phyloP scores from a whole-genome alignment of 768 basidiomycete species.

The Suillus alpinus region DNA sequence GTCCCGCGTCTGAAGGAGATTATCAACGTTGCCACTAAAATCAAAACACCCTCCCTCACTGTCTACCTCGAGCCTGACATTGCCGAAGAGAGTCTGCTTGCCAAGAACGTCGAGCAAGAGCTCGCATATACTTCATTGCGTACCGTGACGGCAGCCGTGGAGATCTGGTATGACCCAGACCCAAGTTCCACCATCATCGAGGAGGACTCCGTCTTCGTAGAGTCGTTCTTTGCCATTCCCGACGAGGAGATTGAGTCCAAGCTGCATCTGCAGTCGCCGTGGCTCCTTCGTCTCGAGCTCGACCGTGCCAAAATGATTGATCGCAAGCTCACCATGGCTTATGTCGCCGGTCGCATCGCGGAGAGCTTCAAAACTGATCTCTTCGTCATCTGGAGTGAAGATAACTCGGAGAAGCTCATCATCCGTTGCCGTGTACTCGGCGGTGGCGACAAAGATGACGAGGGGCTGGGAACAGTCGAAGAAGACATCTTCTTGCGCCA shows the following conservation, averaged over 20 bases:
- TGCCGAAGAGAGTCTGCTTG: constrained; percentile 52
- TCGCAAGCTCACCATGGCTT: constrained; percentile 92
- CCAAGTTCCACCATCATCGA: constrained; percentile 91
- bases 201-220: constrained; percentile 93
- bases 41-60: constrained; percentile 96
- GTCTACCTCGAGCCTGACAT: constrained; percentile 82
- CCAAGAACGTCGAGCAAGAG: constrained; percentile 91
- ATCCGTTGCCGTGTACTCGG: constrained; percentile 94
- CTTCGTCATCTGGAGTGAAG: constrained; percentile 98
- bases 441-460: constrained; percentile 82
- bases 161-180: constrained; percentile 98
- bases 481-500: constrained; percentile 97
- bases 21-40: constrained; percentile 97
- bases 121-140: constrained; percentile 91
- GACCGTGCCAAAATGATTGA: constrained; percentile 98
- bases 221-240: constrained; percentile 99
- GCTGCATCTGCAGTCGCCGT: constrained; percentile 89
- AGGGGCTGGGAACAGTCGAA: constrained; percentile 69
- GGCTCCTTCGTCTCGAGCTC: constrained; percentile 94
- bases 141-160: constrained; percentile 91
- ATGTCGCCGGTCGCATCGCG: constrained; percentile 90
- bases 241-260: constrained; percentile 94
- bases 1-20: constrained; percentile 99
- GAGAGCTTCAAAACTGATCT: constrained; percentile 94
- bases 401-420: constrained; percentile 95